phyloP scores from a whole-genome alignment of 768 basidiomycete genomes.

The Plicaturopsis crispa region DNA sequence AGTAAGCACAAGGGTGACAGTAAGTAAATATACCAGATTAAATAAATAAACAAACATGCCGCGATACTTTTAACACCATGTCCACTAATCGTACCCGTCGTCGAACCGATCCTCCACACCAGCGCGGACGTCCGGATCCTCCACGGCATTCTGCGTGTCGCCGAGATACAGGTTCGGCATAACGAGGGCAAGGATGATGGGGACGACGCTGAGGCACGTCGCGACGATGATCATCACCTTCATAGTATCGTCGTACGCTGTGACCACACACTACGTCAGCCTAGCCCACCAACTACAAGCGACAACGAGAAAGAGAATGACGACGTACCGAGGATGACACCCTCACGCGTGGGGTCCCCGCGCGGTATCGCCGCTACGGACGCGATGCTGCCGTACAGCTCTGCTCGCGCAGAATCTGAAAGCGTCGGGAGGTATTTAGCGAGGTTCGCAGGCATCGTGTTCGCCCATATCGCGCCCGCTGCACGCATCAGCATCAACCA shows the following conservation, averaged over 20 bases:
- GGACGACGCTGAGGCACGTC: constrained; percentile 45
- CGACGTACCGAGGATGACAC: constrained; percentile 48
- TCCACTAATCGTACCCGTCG: no score
- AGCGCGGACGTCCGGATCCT: no score
- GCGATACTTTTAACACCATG: no score
- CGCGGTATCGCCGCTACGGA: constrained; percentile 38
- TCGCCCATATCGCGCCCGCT: constrained; percentile 64
- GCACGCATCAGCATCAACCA: not conserved
- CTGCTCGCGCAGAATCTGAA: constrained; percentile 29
- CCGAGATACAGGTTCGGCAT: constrained; percentile 66
- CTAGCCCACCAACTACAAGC: no score
- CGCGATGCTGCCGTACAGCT: constrained; percentile 50
- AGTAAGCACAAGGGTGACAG: no score
- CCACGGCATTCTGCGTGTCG: constrained; percentile 65
- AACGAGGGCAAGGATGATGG: constrained; percentile 47
- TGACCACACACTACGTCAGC: no score
- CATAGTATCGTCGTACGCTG: constrained; percentile 53
- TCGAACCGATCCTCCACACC: no score
- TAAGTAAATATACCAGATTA: no score
- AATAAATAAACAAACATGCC: no score
- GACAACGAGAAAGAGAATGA: constrained; percentile 5
- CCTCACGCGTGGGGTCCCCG: constrained; percentile 54
- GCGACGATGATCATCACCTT: constrained; percentile 47
- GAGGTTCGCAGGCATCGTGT: constrained; percentile 58
- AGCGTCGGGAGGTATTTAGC: constrained; percentile 45